Evolutionary conservation across 148 eudicot species (phyloP).

Genomic region (Rheum nobile): DNA sequence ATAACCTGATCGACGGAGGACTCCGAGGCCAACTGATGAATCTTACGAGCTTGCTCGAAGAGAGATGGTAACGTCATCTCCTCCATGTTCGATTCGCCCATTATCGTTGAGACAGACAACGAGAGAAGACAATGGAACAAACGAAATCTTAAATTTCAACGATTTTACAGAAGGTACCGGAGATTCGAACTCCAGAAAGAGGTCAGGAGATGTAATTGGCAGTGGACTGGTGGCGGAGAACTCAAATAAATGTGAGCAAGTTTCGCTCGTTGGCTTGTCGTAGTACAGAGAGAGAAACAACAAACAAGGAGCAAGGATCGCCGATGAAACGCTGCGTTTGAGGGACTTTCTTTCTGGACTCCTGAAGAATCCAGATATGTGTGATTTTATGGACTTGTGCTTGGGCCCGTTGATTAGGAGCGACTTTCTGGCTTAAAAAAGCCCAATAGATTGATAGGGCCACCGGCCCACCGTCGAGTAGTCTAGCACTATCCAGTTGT

Average conservation of each 20-base stretch:
- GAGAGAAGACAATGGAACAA: background rate
- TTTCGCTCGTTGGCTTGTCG: background rate
- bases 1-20: slow-evolving; percentile 40
- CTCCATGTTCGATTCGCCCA: slow-evolving; percentile 36
- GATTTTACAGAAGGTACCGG: background rate
- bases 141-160: background rate
- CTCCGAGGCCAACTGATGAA: slow-evolving; percentile 32
- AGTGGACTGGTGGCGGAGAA: slow-evolving; percentile 2
- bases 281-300: background rate
- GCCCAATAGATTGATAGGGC: no score
- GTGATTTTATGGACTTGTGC: background rate
- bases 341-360: background rate
- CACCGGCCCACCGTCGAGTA: no score
- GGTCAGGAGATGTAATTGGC: background rate
- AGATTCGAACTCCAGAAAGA: background rate
- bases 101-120: background rate
- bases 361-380: background rate
- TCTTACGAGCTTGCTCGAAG: slow-evolving; percentile 49
- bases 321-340: background rate
- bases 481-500: no score
- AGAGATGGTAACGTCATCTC: slow-evolving; percentile 43
- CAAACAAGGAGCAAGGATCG: background rate
- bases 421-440: background rate
- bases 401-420: background rate
- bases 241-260: background rate